phyloP scores from a whole-genome alignment of 148 eudicot species.

The Cornus suecica region DNA sequence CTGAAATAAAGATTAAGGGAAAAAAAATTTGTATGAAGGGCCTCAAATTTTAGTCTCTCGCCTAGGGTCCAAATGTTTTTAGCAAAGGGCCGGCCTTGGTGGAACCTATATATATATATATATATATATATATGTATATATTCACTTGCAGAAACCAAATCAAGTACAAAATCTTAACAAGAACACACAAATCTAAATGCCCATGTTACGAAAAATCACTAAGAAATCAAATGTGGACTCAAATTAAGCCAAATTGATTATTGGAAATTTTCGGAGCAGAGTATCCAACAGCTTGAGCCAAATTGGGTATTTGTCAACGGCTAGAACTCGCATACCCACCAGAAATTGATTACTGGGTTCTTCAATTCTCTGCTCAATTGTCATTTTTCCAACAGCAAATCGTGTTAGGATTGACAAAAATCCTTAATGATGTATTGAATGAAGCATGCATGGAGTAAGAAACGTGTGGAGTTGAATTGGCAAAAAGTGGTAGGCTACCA shows the following conservation, averaged over 20 bases:
- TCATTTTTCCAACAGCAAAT: constrained; percentile 28
- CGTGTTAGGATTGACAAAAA: too few species aligned
- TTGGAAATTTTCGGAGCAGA: constrained; percentile 37
- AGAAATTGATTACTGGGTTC: constrained; percentile 42
- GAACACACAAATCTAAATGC: background rate
- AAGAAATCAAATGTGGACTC: background rate
- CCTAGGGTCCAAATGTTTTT: too few species aligned
- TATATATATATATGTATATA: too few species aligned
- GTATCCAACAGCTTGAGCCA: constrained; percentile 47
- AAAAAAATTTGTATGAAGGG: too few species aligned
- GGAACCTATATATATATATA: too few species aligned
- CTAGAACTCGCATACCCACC: constrained; percentile 61
- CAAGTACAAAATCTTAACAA: background rate
- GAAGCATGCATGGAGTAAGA: too few species aligned
- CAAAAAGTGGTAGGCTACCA: too few species aligned
- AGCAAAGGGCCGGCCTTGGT: too few species aligned
- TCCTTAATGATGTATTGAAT: too few species aligned
- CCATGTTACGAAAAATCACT: background rate
- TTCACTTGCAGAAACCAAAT: background rate
- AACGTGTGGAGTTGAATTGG: too few species aligned
- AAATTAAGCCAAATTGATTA: background rate
- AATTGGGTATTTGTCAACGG: constrained; percentile 56
- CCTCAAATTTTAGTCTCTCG: too few species aligned
- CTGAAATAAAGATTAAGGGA: too few species aligned
- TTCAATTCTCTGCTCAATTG: constrained; percentile 26